Evolutionary conservation across 768 basidiomycete genomes (phyloP).

Genomic region (Lactarius hengduanensis): DNA sequence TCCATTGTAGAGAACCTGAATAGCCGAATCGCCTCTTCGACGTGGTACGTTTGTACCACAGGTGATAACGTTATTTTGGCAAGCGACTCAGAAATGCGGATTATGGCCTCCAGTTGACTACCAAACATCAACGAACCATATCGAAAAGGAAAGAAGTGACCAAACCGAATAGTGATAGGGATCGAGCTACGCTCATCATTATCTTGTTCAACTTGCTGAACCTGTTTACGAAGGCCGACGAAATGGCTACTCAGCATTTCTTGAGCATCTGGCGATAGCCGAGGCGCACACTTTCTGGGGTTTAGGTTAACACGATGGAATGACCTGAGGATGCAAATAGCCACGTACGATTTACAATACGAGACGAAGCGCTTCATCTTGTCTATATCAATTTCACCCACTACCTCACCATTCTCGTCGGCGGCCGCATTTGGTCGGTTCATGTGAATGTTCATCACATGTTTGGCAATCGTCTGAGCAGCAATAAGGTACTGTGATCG

Average conservation of each 20-base stretch:
- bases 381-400: constrained; percentile 92
- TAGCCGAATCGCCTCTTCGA: constrained; percentile 95
- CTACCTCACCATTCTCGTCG: constrained; percentile 62
- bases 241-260: constrained; percentile 97
- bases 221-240: constrained; percentile 87
- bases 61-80: constrained; percentile 91
- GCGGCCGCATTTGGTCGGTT: constrained; percentile 69
- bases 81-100: constrained; percentile 95
- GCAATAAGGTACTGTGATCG: constrained; percentile 15
- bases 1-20: constrained; percentile 99
- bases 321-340: not conserved
- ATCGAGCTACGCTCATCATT: constrained; percentile 98
- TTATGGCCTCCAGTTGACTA: constrained; percentile 95
- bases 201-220: constrained; percentile 93
- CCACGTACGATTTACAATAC: constrained; percentile 84
- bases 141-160: constrained; percentile 23
- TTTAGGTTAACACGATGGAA: not conserved
- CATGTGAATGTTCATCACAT: constrained; percentile 99
- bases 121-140: constrained; percentile 14
- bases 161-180: constrained; percentile 94
- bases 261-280: constrained; percentile 88
- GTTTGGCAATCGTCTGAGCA: constrained; percentile 84
- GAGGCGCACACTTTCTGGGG: constrained; percentile 90
- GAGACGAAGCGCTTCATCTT: constrained; percentile 98
- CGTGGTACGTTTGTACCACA: constrained; percentile 86